Conservation (phyloP, 2,329 filamentous ascomycete genomes). For the Aspergillus versicolor region DNA sequence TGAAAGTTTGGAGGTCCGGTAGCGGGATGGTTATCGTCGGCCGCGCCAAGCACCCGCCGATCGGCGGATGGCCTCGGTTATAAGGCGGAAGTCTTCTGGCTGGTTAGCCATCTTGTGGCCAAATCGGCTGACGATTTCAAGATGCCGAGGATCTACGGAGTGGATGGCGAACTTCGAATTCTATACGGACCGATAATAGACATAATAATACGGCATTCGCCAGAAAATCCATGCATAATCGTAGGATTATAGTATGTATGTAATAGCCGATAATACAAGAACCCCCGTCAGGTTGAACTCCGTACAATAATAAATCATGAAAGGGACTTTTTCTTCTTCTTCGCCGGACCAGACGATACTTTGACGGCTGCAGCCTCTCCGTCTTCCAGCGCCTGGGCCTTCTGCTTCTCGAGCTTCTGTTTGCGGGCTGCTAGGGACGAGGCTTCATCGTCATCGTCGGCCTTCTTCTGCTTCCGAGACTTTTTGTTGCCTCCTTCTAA, state of each 20-base stretch:
- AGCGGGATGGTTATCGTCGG: slow-evolving; percentile 35
- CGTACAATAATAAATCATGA: slow-evolving; percentile 34
- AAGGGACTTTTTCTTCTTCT: slow-evolving; percentile 43
- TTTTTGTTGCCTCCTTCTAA: slow-evolving; percentile 36
- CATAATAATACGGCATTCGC: slow-evolving; percentile 1
- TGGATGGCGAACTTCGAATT: background rate
- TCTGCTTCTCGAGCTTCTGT: slow-evolving; percentile 51
- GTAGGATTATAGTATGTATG: slow-evolving; percentile 13
- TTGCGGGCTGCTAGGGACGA: slow-evolving; percentile 39
- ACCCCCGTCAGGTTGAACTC: slow-evolving; percentile 6
- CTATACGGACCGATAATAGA: background rate
- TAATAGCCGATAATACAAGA: background rate
- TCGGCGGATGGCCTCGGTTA: slow-evolving; percentile 37
- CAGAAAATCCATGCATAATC: slow-evolving; percentile 27
- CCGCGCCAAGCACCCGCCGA: slow-evolving; percentile 31
- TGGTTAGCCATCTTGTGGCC: too few relatives aligned
- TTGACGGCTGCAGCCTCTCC: slow-evolving; percentile 37
- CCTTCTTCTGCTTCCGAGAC: slow-evolving; percentile 40
- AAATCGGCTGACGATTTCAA: background rate
- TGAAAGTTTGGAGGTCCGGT: slow-evolving; percentile 9
- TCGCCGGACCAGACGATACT: slow-evolving; percentile 17
- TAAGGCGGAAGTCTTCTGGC: slow-evolving; percentile 14
- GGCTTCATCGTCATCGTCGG: slow-evolving; percentile 40
- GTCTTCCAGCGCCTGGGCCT: slow-evolving; percentile 47
- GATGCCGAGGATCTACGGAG: background rate